phyloP scores from a whole-genome alignment of 495 filamentous ascomycete genomes.

The Aspergillus ellipticus region DNA sequence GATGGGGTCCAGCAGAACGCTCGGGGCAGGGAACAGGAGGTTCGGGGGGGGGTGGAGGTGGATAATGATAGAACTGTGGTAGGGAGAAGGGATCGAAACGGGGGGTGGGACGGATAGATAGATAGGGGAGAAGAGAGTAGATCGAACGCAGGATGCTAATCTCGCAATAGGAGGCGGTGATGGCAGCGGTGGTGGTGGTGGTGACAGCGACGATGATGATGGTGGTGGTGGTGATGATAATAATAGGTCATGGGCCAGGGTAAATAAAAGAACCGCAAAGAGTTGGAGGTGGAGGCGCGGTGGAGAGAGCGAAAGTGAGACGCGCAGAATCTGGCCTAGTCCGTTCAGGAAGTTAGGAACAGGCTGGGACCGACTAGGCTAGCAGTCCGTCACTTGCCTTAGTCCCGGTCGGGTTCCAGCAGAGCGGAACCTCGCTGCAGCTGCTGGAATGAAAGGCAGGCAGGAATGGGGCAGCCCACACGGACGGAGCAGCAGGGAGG shows the following conservation, averaged over 20 bases:
- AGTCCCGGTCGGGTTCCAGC: conserved; percentile 4
- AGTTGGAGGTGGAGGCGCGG: background rate
- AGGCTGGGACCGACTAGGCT: background rate
- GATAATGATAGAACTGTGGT: conserved; percentile 1
- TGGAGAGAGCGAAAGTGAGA: conserved; percentile 4
- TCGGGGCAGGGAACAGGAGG: background rate
- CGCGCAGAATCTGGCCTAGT: background rate
- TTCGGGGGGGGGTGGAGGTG: background rate
- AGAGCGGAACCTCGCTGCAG: conserved; percentile 1
- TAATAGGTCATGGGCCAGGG: background rate
- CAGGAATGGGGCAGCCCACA: background rate
- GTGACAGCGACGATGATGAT: no score
- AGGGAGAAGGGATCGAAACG: background rate
- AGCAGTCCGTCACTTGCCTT: background rate
- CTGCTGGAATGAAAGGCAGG: background rate
- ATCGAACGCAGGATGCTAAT: background rate
- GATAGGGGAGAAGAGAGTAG: background rate
- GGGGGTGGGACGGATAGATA: background rate
- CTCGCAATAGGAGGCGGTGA: no score
- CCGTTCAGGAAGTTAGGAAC: background rate
- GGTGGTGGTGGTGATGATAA: background rate
- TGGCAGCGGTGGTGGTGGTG: background rate
- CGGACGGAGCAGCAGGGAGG: no score
- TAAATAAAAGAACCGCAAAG: conserved; percentile 4
- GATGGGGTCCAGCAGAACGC: background rate